Conservation (phyloP, 768 basidiomycete species). For the Tubosaeta brunneosetosa region DNA sequence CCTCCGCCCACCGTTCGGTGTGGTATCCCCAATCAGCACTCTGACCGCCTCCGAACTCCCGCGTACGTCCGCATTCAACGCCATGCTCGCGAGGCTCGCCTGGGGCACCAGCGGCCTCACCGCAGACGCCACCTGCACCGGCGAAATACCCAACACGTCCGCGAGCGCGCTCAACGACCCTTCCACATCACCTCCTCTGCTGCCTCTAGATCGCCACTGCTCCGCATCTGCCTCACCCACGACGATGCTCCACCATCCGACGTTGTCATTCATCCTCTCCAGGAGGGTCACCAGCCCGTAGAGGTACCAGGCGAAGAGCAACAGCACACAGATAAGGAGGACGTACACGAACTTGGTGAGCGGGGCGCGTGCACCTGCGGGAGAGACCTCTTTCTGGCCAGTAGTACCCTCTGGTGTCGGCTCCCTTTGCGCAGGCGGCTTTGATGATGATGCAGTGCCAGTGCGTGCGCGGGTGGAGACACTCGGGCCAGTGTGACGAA, state of each 20-base stretch:
- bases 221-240: conserved; percentile 2
- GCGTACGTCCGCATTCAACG: conserved; percentile 39
- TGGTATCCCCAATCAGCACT: conserved; percentile 25
- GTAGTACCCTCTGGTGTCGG: neutral
- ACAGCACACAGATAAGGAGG: conserved; percentile 37
- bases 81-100: conserved; percentile 54
- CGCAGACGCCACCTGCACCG: conserved; percentile 57
- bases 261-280: conserved; percentile 45
- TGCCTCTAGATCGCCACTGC: conserved; percentile 3
- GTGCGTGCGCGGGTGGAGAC: conserved; percentile 3
- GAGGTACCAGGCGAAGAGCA: conserved; percentile 47
- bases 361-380: conserved; percentile 1
- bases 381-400: neutral
- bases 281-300: conserved; percentile 43
- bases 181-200: conserved; percentile 38
- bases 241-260: conserved; percentile 50
- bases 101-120: conserved; percentile 58
- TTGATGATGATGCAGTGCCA: conserved; percentile 1
- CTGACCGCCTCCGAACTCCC: conserved; percentile 40
- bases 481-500: conserved; percentile 18
- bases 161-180: conserved; percentile 57
- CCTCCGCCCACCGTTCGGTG: neutral
- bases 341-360: conserved; percentile 45
- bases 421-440: neutral
- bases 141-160: conserved; percentile 54